Base-by-base conservation (phyloP, 2,329 filamentous ascomycete genomes). In the Fusarium praegraminearum region DNA sequence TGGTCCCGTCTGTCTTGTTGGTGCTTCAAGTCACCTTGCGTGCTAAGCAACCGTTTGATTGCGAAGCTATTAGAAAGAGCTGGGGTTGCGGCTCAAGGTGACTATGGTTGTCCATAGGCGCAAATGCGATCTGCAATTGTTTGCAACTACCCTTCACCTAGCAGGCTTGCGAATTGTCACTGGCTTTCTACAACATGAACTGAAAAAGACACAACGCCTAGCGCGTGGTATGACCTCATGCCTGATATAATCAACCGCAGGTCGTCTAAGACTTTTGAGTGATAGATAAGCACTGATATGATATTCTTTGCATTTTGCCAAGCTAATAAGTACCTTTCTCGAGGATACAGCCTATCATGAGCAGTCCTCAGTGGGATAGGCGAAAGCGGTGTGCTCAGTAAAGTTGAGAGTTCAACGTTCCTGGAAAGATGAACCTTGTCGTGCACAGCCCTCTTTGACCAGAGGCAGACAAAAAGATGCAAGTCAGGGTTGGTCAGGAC, bases 361-460 rank as follows among this genome's bases (percentile, higher is more conserved):
- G 38, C 49, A 36, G 22, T 46, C 35, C 32, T 13, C 22, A 41
- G 32, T 30, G 36, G 30, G 46, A 36, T 24, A 59, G 53, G 49
- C 36, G 50, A 60, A 66, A 70, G 72, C 72, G 72, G 72, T 74
- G 70, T 69, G 62, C 45, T 50, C 53, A 59, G 58, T 56, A 49
- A 50, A 55, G 50, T 59, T 38, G 59, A 30, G 50, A 54, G 50
- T 58, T 50, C 67, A 47, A 55, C 47, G 67, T 70, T 67, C 67
- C 67, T 66, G 38, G 54, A 49, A 67, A 69, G 62, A 61, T 73
- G 72, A 72, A 63, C 47, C 32, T 57, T 65, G 45, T 65, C 51
- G 67, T 69, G 55, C 65, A 64, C 70, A 57, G 49, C 49, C 44
- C 36, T 28, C 26, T 32, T 65, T 62, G 68, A 46, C 46, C 38